These are phyloP conservation scores for Sporormia fimetaria DNA, from an alignment of 495 filamentous ascomycete genomes.

Conservation along the genomic window DNA sequence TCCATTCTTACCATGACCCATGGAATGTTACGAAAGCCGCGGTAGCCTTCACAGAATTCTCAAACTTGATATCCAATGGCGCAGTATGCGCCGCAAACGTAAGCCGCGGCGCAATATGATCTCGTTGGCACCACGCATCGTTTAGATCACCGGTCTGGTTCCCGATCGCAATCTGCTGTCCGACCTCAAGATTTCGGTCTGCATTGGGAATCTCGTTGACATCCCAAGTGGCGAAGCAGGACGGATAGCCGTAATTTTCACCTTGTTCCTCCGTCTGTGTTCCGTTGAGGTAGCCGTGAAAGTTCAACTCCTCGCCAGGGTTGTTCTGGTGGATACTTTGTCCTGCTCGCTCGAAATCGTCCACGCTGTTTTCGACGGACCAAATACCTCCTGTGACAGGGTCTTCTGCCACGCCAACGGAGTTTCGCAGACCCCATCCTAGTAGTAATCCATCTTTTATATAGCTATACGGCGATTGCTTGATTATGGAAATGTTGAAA, in stretches of 20 bases:
- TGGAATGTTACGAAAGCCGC: constrained; percentile 36
- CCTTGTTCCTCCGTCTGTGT: constrained; percentile 35
- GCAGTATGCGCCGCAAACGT: constrained; percentile 34
- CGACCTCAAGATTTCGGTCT: constrained; percentile 34
- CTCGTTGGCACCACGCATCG: constrained; percentile 28
- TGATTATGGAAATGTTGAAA: constrained; percentile 44
- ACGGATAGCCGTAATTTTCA: constrained; percentile 57
- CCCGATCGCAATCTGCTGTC: constrained; percentile 41
- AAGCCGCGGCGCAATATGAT: constrained; percentile 24
- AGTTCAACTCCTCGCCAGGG: constrained; percentile 66
- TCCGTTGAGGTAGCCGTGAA: constrained; percentile 48
- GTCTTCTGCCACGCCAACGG: constrained; percentile 54
- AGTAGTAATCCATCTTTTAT: constrained; percentile 43
- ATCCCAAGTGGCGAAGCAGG: constrained; percentile 54
- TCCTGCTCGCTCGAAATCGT: constrained; percentile 46
- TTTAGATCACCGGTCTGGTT: constrained; percentile 29
- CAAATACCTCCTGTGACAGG: constrained; percentile 46
- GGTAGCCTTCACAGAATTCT: constrained; percentile 25
- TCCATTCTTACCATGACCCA: constrained; percentile 31
- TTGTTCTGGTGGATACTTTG: constrained; percentile 57
- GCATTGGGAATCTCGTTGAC: constrained; percentile 39
- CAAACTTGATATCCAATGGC: constrained; percentile 34
- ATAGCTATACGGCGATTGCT: constrained; percentile 34
- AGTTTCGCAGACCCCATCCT: constrained; percentile 64
- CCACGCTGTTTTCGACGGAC: constrained; percentile 62